phyloP scores from a whole-genome alignment of 2,329 filamentous ascomycete species.

The Coniosporium tulheliwenetii region DNA sequence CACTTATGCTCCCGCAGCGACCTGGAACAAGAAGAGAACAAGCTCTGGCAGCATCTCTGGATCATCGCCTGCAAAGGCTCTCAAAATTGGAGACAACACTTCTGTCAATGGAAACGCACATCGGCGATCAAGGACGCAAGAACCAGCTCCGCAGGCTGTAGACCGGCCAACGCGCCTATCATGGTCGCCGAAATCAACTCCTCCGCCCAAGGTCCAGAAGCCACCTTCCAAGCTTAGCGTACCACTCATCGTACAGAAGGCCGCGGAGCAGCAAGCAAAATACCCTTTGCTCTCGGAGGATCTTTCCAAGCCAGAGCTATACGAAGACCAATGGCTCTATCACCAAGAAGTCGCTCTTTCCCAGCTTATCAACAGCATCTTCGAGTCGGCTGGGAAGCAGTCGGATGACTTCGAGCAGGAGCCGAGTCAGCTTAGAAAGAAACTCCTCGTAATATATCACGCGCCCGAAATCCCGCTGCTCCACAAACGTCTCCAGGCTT shows the following conservation, averaged over 20 bases:
- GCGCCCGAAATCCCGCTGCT: slow-evolving; percentile 32
- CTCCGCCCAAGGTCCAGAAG: slow-evolving; percentile 11
- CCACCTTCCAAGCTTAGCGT: slow-evolving; percentile 15
- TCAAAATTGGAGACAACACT: slow-evolving; percentile 7
- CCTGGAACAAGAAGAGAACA: slow-evolving; percentile 1
- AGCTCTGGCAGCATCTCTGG: neutral
- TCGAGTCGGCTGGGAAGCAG: slow-evolving; percentile 19
- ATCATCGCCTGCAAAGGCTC: neutral
- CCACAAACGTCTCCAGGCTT: slow-evolving; percentile 42
- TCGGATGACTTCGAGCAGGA: neutral
- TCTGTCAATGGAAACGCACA: slow-evolving; percentile 5
- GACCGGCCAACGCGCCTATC: too few relatives aligned
- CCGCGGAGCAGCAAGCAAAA: slow-evolving; percentile 14
- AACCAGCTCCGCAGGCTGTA: too few relatives aligned
- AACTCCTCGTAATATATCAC: slow-evolving; percentile 39
- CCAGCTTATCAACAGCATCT: slow-evolving; percentile 42
- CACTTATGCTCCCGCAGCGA: neutral
- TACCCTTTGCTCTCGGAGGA: slow-evolving; percentile 40
- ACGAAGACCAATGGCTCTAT: slow-evolving; percentile 47
- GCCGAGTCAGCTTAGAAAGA: slow-evolving; percentile 16
- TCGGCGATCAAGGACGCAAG: too few relatives aligned
- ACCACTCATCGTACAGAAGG: slow-evolving; percentile 16
- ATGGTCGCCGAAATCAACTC: slow-evolving; percentile 15
- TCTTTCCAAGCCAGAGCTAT: slow-evolving; percentile 39
- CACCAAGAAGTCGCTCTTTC: slow-evolving; percentile 47